Evolutionary conservation across 306 rosid genomes (phyloP).

Genomic region (Pyrus betulifolia): DNA sequence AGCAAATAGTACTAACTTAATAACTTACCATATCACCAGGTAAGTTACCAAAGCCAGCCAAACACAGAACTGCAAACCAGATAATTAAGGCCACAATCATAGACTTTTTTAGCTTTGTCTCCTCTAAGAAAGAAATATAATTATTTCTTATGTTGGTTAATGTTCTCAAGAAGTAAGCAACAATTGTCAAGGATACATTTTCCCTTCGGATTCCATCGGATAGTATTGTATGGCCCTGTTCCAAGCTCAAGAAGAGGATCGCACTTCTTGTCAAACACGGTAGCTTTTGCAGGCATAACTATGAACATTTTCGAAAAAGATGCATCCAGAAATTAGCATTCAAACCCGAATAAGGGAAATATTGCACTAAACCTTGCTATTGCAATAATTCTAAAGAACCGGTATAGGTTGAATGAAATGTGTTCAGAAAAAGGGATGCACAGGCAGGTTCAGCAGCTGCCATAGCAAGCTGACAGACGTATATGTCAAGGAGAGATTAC

Average conservation of each 20-base stretch:
- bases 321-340: no score
- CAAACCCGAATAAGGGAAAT: no score
- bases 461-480: conserved; percentile 28
- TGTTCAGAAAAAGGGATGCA: no score
- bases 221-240: conserved; percentile 86
- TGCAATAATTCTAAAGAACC: no score
- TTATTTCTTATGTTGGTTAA: not conserved
- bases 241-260: conserved; percentile 91
- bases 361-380: no score
- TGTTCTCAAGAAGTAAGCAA: not conserved
- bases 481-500: not conserved
- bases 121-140: not conserved
- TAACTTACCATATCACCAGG: conserved; percentile 92
- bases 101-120: not conserved
- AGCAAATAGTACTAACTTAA: not conserved
- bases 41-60: conserved; percentile 95
- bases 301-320: conserved; percentile 58
- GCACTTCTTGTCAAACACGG: conserved; percentile 41
- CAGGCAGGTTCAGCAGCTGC: conserved; percentile 34
- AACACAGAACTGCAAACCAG: conserved; percentile 56
- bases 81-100: conserved; percentile 46
- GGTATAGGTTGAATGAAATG: no score
- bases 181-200: conserved; percentile 46
- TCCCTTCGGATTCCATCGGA: conserved; percentile 91
- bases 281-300: no score